Percentiles rank a stretch among this genome's conserved stretches.
Conservation (phyloP, 305 asterid genomes). For the Plantago coronopus region DNA sequence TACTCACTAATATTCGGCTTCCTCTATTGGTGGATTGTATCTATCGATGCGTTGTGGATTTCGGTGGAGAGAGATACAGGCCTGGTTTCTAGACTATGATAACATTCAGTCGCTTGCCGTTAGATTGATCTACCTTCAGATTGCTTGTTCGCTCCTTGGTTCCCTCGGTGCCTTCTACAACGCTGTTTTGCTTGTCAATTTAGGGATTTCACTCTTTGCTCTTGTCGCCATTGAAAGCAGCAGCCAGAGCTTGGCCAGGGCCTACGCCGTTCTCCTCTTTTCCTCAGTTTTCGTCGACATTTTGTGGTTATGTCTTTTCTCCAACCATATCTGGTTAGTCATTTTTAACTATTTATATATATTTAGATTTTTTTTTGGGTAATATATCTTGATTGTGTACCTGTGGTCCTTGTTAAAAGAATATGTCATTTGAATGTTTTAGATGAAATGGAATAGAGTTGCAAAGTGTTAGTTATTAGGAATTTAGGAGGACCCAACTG, state of each 20-base stretch:
- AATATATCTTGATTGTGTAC: too few relatives aligned
- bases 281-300: constrained; percentile 69
- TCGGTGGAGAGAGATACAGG: constrained; percentile 41
- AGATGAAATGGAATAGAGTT: too few relatives aligned
- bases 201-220: constrained; percentile 73
- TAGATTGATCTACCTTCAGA: constrained; percentile 75
- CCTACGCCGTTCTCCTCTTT: constrained; percentile 80
- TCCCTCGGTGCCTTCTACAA: constrained; percentile 83
- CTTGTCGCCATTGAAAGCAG: constrained; percentile 93
- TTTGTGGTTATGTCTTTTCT: constrained; percentile 71
- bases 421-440: too few relatives aligned
- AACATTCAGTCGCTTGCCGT: constrained; percentile 81
- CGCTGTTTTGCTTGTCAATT: constrained; percentile 65
- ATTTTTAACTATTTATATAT: neutral
- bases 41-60: constrained; percentile 41
- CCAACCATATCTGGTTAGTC: constrained; percentile 52
- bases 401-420: too few relatives aligned
- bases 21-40: neutral
- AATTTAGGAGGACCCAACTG: too few relatives aligned
- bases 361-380: neutral
- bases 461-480: too few relatives aligned
- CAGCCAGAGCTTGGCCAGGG: constrained; percentile 90
- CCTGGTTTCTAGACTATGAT: constrained; percentile 86
- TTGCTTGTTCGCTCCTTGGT: constrained; percentile 87
- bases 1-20: neutral